phyloP scores from a whole-genome alignment of 768 basidiomycete genomes.

The Fomitopsis pulvina region DNA sequence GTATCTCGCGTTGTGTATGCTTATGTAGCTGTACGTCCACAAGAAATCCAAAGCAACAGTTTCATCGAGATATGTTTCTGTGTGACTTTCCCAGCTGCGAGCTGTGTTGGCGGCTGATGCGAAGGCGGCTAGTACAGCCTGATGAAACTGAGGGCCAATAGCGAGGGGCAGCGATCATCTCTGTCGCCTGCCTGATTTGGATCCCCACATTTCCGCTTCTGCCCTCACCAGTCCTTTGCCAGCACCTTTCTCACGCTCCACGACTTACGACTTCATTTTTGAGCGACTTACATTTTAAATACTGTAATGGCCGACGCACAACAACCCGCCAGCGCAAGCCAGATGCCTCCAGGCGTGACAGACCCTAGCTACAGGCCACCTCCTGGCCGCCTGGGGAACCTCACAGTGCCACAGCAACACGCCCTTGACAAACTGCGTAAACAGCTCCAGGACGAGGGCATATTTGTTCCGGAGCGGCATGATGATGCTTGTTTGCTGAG shows the following conservation, averaged over 20 bases:
- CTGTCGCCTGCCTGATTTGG: not conserved
- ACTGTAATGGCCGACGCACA: slow-evolving; percentile 5
- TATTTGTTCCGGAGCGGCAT: slow-evolving; percentile 59
- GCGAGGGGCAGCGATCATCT: not conserved
- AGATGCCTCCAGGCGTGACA: slow-evolving; percentile 52
- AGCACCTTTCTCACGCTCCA: slow-evolving; percentile 1
- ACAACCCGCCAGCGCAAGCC: slow-evolving; percentile 41
- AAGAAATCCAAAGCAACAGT: not conserved
- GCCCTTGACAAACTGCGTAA: slow-evolving; percentile 64
- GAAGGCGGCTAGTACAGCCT: not conserved
- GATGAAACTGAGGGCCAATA: not conserved
- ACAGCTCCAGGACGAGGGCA: slow-evolving; percentile 53
- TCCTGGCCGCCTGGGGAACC: slow-evolving; percentile 77
- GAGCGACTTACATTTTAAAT: not conserved
- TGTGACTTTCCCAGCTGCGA: not conserved
- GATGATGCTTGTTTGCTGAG: slow-evolving; percentile 65
- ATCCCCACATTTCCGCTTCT: not conserved
- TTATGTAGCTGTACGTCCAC: not conserved
- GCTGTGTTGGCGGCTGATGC: not conserved
- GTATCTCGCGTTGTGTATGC: slow-evolving; percentile 9
- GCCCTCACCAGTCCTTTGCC: not conserved
- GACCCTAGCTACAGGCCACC: slow-evolving; percentile 59
- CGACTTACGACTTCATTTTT: not conserved
- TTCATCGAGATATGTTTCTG: not conserved
- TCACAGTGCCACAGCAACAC: slow-evolving; percentile 53